Evolutionary conservation across 495 filamentous ascomycete species (phyloP).

Genomic region (Hyphodiscus hymeniophilus): DNA sequence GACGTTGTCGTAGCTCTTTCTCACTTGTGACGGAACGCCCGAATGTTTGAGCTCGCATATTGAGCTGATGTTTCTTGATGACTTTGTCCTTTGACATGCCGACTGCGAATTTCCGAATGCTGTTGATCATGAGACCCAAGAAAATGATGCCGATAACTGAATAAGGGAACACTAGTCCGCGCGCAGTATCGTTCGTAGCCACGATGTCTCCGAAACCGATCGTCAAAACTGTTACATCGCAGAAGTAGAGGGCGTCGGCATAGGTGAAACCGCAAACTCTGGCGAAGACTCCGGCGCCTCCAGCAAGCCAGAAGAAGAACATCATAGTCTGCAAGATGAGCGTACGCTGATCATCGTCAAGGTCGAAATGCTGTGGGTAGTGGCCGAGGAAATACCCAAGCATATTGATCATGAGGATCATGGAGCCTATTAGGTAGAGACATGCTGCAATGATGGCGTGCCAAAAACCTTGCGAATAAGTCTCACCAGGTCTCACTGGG

Average conservation of each 20-base stretch:
- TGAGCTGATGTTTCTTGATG: slow-evolving; percentile 53
- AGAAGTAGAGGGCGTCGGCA: slow-evolving; percentile 62
- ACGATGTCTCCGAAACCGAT: slow-evolving; percentile 61
- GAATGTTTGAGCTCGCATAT: slow-evolving; percentile 47
- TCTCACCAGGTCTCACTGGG: slow-evolving; percentile 47
- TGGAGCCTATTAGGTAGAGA: slow-evolving; percentile 55
- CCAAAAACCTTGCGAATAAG: slow-evolving; percentile 71
- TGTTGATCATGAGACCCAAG: slow-evolving; percentile 66
- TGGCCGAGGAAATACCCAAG: slow-evolving; percentile 68
- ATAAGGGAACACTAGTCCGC: slow-evolving; percentile 60
- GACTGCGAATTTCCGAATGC: slow-evolving; percentile 54
- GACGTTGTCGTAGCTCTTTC: slow-evolving; percentile 31
- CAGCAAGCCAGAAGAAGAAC: slow-evolving; percentile 63
- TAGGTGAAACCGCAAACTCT: slow-evolving; percentile 58
- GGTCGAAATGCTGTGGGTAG: slow-evolving; percentile 65
- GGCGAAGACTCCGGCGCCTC: slow-evolving; percentile 55
- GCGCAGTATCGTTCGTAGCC: slow-evolving; percentile 36
- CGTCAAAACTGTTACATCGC: slow-evolving; percentile 66
- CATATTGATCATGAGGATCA: slow-evolving; percentile 69
- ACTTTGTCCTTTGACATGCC: slow-evolving; percentile 61
- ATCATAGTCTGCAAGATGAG: slow-evolving; percentile 73
- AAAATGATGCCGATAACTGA: slow-evolving; percentile 68
- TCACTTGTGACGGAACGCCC: slow-evolving; percentile 42
- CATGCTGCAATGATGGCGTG: slow-evolving; percentile 62
- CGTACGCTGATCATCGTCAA: slow-evolving; percentile 68